These are phyloP conservation scores for Graphilbum sp. DNA, from an alignment of 2,329 filamentous ascomycete genomes.

Conservation along the genomic window DNA sequence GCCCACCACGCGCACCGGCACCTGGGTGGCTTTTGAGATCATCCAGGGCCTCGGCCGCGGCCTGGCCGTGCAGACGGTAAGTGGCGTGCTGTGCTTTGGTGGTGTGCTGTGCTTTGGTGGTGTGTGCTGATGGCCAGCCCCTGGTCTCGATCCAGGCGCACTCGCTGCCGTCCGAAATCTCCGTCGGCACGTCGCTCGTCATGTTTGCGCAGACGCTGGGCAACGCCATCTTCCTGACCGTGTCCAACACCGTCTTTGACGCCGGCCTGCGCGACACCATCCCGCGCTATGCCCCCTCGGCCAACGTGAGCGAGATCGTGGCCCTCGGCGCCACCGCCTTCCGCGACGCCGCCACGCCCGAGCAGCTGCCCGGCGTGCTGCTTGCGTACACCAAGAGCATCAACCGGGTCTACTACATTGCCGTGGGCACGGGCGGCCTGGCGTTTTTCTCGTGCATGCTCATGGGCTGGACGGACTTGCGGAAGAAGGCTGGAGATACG, in stretches of 20 bases:
- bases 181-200: slow-evolving; percentile 16
- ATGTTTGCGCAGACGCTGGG: slow-evolving; percentile 35
- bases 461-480: too few relatives aligned
- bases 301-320: not conserved
- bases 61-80: slow-evolving; percentile 13
- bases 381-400: not conserved
- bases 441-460: too few relatives aligned
- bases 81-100: not conserved
- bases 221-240: slow-evolving; percentile 29
- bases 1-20: slow-evolving; percentile 9
- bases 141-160: slow-evolving; percentile 12
- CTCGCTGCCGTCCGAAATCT: slow-evolving; percentile 9
- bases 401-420: too few relatives aligned
- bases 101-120: too few relatives aligned
- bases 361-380: not conserved
- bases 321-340: slow-evolving; percentile 11
- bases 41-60: slow-evolving; percentile 13
- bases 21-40: slow-evolving; percentile 17
- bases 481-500: too few relatives aligned
- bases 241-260: slow-evolving; percentile 35
- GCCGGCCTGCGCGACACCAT: slow-evolving; percentile 16
- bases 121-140: slow-evolving; percentile 4
- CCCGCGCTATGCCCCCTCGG: not conserved
- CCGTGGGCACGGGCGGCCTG: too few relatives aligned
- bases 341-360: slow-evolving; percentile 10